phyloP scores from a whole-genome alignment of 2,329 filamentous ascomycete species.

The Neonectria sp. region DNA sequence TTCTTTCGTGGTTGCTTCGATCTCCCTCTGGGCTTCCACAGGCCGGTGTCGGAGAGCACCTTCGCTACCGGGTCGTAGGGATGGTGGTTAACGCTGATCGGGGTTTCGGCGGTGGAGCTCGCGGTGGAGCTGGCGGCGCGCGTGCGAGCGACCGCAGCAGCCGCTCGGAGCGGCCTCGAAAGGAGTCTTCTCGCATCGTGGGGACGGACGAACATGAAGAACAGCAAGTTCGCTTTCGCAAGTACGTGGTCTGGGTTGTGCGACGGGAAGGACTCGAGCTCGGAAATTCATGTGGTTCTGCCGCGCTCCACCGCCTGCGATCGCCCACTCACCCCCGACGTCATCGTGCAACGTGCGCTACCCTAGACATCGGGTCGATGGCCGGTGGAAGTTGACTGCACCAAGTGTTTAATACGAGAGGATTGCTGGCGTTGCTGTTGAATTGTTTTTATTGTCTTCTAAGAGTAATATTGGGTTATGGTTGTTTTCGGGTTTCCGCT shows the following conservation, averaged over 20 bases:
- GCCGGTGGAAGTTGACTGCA: not conserved
- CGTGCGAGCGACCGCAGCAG: not conserved
- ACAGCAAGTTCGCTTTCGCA: not conserved
- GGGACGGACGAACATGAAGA: conserved; percentile 39
- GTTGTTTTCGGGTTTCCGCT: too few relatives aligned
- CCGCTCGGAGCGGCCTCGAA: conserved; percentile 24
- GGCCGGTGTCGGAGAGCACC: conserved; percentile 44
- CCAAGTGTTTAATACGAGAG: not conserved
- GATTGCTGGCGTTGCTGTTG: not conserved
- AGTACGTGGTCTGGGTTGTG: not conserved
- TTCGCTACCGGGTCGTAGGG: conserved; percentile 32
- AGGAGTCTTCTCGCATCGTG: conserved; percentile 35
- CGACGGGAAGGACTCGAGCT: not conserved
- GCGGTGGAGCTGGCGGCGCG: not conserved
- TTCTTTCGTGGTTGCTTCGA: conserved; percentile 27
- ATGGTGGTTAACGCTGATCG: conserved; percentile 3
- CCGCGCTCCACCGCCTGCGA: conserved; percentile 34
- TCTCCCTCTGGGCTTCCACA: conserved; percentile 44
- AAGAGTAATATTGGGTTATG: too few relatives aligned
- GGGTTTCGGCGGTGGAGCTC: too few relatives aligned
- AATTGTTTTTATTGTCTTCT: too few relatives aligned
- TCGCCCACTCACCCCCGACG: not conserved
- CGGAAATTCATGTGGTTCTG: conserved; percentile 42
- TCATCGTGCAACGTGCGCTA: conserved; percentile 14
- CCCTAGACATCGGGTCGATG: not conserved